phyloP scores from a whole-genome alignment of 257 asterid species.

The Solanum tarijense region DNA sequence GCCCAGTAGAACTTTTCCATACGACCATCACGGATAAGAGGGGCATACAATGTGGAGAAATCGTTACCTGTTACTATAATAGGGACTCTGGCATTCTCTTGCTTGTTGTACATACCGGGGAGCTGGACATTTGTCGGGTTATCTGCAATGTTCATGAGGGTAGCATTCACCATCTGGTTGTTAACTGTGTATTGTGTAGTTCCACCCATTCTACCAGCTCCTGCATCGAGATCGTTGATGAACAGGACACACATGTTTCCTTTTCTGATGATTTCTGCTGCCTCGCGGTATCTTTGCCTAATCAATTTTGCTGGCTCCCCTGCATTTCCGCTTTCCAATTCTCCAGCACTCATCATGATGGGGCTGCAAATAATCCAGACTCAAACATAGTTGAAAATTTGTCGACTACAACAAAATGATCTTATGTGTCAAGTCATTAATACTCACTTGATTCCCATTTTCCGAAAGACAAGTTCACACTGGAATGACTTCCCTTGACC shows the following conservation, averaged over 20 bases:
- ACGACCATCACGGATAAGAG: slow-evolving; percentile 90
- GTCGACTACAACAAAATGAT: background rate
- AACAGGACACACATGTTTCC: slow-evolving; percentile 81
- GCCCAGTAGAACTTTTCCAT: slow-evolving; percentile 98
- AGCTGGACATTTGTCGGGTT: slow-evolving; percentile 83
- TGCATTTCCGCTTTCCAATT: slow-evolving; percentile 61
- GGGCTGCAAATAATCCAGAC: slow-evolving; percentile 34
- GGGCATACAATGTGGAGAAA: slow-evolving; percentile 78
- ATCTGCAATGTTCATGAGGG: slow-evolving; percentile 92
- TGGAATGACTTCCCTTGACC: slow-evolving; percentile 95
- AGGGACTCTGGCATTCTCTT: slow-evolving; percentile 80
- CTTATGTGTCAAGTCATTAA: background rate
- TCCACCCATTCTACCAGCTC: slow-evolving; percentile 86
- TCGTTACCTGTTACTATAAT: slow-evolving; percentile 78
- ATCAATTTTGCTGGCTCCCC: slow-evolving; percentile 68
- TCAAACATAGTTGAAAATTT: background rate
- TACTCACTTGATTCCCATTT: slow-evolving; percentile 83
- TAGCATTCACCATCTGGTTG: slow-evolving; percentile 92
- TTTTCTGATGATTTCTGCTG: slow-evolving; percentile 66
- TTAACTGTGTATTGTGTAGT: slow-evolving; percentile 88
- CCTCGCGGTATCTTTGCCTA: slow-evolving; percentile 70
- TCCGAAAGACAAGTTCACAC: slow-evolving; percentile 75
- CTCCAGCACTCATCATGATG: slow-evolving; percentile 90
- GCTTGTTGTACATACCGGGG: slow-evolving; percentile 95
- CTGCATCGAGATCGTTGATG: slow-evolving; percentile 88